Conservation (phyloP, 495 filamentous ascomycete species). For the Penicillium cinerascens region DNA sequence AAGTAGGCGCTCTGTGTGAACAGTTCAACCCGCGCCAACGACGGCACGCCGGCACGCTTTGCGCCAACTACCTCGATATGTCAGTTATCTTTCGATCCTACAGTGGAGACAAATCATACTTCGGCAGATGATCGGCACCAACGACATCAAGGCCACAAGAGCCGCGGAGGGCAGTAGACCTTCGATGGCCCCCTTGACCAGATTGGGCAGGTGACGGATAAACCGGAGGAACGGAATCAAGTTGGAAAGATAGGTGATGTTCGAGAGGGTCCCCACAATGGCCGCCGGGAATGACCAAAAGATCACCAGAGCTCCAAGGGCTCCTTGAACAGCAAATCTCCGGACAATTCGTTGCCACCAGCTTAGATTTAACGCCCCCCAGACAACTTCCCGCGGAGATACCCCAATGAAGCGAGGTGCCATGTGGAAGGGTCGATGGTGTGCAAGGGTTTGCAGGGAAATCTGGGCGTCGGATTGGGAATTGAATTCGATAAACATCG, state of each 20-base stretch:
- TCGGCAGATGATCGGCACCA: constrained; percentile 81
- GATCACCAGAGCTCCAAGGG: constrained; percentile 72
- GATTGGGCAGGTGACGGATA: constrained; percentile 63
- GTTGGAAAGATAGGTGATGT: constrained; percentile 64
- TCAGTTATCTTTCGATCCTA: neutral
- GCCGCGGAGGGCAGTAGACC: constrained; percentile 74
- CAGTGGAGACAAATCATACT: constrained; percentile 39
- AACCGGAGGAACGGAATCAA: constrained; percentile 62
- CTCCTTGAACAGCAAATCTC: constrained; percentile 59
- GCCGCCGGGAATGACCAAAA: constrained; percentile 91
- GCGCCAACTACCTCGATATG: constrained; percentile 55
- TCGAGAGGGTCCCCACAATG: constrained; percentile 76
- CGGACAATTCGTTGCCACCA: constrained; percentile 81
- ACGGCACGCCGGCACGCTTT: constrained; percentile 71
- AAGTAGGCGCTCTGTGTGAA: constrained; percentile 88
- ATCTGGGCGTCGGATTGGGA: constrained; percentile 74
- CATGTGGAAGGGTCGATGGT: constrained; percentile 85
- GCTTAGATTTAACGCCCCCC: constrained; percentile 72
- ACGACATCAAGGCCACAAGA: constrained; percentile 77
- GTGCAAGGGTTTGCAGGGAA: constrained; percentile 74
- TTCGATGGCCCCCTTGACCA: constrained; percentile 72
- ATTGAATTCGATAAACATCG: constrained; percentile 85
- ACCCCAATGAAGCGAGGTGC: constrained; percentile 77
- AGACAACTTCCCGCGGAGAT: constrained; percentile 74
- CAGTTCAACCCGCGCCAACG: constrained; percentile 71